Evolutionary conservation across 495 filamentous ascomycete species (phyloP).

Genomic region (Haplographium delicatum): DNA sequence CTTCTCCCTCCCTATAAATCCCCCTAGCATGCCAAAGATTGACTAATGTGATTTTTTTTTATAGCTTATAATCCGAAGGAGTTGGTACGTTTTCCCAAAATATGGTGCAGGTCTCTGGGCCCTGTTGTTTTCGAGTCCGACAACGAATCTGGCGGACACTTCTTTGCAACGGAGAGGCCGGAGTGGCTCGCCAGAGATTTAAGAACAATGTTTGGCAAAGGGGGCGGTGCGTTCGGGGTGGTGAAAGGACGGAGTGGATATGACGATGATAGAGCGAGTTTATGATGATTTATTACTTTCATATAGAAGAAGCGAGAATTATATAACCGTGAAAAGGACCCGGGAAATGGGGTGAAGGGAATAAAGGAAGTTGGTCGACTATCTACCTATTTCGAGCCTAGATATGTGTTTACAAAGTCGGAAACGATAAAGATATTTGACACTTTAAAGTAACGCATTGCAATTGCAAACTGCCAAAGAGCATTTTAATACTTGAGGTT

Average conservation of each 20-base stretch:
- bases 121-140: slow-evolving; percentile 49
- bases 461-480: no score
- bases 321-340: no score
- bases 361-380: no score
- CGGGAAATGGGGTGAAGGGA: no score
- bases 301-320: no score
- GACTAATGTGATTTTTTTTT: no score
- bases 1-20: background rate
- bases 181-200: slow-evolving; percentile 28
- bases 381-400: no score
- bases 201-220: slow-evolving; percentile 37
- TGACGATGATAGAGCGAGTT: slow-evolving; percentile 12
- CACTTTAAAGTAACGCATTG: no score
- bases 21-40: background rate
- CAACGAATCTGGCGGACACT: slow-evolving; percentile 56
- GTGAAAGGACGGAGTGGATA: slow-evolving; percentile 21
- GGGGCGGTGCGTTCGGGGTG: slow-evolving; percentile 33
- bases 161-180: slow-evolving; percentile 55
- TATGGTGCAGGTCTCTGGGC: slow-evolving; percentile 34
- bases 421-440: no score
- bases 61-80: slow-evolving; percentile 22
- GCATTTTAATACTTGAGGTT: no score
- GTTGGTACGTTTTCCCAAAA: slow-evolving; percentile 14
- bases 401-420: no score
- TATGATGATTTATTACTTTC: no score